phyloP scores from a whole-genome alignment of 108 stramenopile species.

The Cyclotella cryptica region DNA sequence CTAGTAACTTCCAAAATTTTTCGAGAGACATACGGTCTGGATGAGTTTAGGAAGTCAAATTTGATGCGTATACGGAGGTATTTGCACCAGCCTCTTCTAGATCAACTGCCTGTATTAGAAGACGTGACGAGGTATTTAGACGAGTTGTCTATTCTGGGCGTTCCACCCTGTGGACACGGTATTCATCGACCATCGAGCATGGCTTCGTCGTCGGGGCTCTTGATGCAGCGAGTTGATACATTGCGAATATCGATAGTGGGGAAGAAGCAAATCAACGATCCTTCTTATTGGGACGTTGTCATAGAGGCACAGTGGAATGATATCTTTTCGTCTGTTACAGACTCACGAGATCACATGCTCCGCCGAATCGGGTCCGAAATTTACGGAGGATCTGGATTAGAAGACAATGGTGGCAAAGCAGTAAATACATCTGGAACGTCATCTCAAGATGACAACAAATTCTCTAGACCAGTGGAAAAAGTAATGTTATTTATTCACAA shows the following conservation, averaged over 20 bases:
- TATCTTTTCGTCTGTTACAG: slow-evolving; percentile 49
- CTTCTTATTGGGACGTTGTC: slow-evolving; percentile 23
- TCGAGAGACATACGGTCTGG: slow-evolving; percentile 73
- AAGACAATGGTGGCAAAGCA: not conserved
- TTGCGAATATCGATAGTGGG: slow-evolving; percentile 53
- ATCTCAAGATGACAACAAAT: not conserved
- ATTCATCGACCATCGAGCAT: slow-evolving; percentile 7
- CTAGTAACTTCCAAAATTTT: slow-evolving; percentile 62
- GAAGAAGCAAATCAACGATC: slow-evolving; percentile 10
- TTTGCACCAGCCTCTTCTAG: slow-evolving; percentile 70
- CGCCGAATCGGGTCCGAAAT: slow-evolving; percentile 40
- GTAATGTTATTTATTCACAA: slow-evolving; percentile 13
- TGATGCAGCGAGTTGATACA: slow-evolving; percentile 59
- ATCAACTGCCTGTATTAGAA: slow-evolving; percentile 85
- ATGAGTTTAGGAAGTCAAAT: slow-evolving; percentile 75
- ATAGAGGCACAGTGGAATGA: slow-evolving; percentile 40
- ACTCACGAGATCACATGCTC: slow-evolving; percentile 50
- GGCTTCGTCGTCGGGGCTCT: slow-evolving; percentile 35
- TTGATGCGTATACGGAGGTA: slow-evolving; percentile 80
- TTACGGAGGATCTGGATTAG: slow-evolving; percentile 38
- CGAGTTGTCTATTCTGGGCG: slow-evolving; percentile 78
- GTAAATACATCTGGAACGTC: not conserved
- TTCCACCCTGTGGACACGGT: slow-evolving; percentile 58
- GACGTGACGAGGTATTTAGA: slow-evolving; percentile 84
- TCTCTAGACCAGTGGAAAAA: slow-evolving; percentile 29